Base-by-base conservation (phyloP, 2,329 filamentous ascomycete species). In the Talaromyces sp. region DNA sequence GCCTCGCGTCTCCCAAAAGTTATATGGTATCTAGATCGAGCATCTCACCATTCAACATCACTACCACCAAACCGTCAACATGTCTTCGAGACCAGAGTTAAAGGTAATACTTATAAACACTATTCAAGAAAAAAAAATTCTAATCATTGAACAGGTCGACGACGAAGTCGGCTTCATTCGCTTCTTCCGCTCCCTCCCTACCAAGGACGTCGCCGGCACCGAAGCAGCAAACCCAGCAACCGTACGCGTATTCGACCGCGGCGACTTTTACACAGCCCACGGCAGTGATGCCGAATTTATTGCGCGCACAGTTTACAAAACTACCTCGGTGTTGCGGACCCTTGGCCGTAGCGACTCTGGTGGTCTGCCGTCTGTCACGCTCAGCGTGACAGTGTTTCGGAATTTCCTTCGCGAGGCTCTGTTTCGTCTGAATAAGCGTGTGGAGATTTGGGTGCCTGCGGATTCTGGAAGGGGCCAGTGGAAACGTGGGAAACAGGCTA, bases 141-240 rank as follows among this genome's bases (percentile, higher is more conserved):
- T 31, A 2, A 36, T 4, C 30, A 31, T 64, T 47, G 59, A 60
- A 47, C 61, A 93, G 90, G 91, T 98, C 73, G 96, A 99, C 72
- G 95, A 99, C 73, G 95, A 99, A 81, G 88, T 89, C 72, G 92
- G 94, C 68, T 99, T 99, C 82, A 97, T 98, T 79, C 91, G 89
- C 68, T 96, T 92, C 80, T 99, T 96, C 82, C 94, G 94, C 69
- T 89, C 88, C n/a, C 83, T 99, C 2, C 87, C 92, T 5, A 70
- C 81, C 14, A 86, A 87, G 59, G 86, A 87, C 68, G 28, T 36
- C 27, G 28, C 30, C 27, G 84, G 87, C 44, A 69, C 73, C 67
- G 76, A 77, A 42, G 93, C 42, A 34, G 93, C 40, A 9, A 62
- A 54, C 18, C 63, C 63, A 30, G 57, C 60, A 4, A 62, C 91